Base-by-base conservation (phyloP, 345 rosid species). In the Rhodamnia argentea region DNA sequence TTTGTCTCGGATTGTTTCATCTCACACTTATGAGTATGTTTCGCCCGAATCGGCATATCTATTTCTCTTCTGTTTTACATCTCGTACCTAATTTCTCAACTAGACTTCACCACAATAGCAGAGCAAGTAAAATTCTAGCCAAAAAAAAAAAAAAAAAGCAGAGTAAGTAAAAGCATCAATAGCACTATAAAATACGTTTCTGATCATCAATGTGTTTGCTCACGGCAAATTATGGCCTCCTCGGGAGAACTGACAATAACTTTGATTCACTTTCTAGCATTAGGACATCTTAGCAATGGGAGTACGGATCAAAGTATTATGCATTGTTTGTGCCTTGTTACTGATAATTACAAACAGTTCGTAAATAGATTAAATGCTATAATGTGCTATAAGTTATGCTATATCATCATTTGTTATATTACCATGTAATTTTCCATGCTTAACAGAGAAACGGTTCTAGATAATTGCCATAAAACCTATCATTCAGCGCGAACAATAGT, bases 241-340 rank as follows among this genome's bases (percentile, higher is more conserved):
- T 62, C 0, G 11, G 32, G 40, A 27, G 0, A 60, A 59, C n/a
- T 0, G 18, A 59, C 64, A 59, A 59, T 0, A n/a, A n/a, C 0
- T 60, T 60, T 27, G 37, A 60, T 60, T 32, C 0, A 13, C 37
- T 27, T 6, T 42, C 1, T 29, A 1, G 22, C 7, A 62, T 62
- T 14, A 7, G 40, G 14, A 62, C 42, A 7, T 29, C 23, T 62
- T 14, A 62, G 75, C 4, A 7, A 15, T 15, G 42, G 75, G 42
- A 29, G 3, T 37, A 29, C 27, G 75, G 42, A 62, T 62, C 2
- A 62, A 62, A 62, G 42, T 29, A 62, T 62, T 62, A 62, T 29
- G 22, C 22, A 29, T 29, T 29, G 23, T 15, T 7, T 4, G 1
- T 29, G 22, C 23, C 40, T 62, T 0, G 12, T 7, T 62, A 27